A percentile compares a stretch with the other conserved stretches of the same genome.
Evolutionary conservation across 2,329 filamentous ascomycete species (phyloP).

Genomic region (Coleophoma eucalyptorum): DNA sequence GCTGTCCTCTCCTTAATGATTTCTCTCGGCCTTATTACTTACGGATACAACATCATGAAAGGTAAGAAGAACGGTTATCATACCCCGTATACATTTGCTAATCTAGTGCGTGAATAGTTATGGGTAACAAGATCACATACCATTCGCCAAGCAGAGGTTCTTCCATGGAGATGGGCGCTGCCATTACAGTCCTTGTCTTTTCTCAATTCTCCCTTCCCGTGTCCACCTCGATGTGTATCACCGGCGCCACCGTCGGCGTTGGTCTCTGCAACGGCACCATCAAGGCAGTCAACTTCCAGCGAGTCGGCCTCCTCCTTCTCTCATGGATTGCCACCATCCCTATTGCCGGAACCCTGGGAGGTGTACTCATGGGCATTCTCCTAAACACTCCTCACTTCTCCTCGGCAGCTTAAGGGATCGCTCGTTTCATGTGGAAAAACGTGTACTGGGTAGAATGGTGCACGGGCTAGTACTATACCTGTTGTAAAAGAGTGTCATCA

Average conservation of each 20-base stretch:
- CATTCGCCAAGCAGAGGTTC: conserved; percentile 55
- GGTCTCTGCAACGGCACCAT: conserved; percentile 71
- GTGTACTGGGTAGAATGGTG: no score
- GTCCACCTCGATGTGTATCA: conserved; percentile 77
- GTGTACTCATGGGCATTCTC: conserved; percentile 38
- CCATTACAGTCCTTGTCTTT: conserved; percentile 72
- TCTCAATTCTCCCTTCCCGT: conserved; percentile 73
- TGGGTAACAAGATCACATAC: conserved; percentile 79
- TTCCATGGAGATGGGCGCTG: conserved; percentile 78
- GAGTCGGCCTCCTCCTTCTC: conserved; percentile 62
- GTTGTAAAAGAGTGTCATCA: no score
- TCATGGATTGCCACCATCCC: conserved; percentile 65
- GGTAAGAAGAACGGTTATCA: conserved; percentile 39
- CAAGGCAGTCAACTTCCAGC: conserved; percentile 73
- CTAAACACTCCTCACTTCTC: conserved; percentile 48
- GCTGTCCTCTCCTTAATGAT: conserved; percentile 63
- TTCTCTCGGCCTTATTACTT: conserved; percentile 66
- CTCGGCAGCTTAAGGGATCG: not conserved
- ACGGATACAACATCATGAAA: conserved; percentile 84
- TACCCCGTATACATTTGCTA: conserved; percentile 13
- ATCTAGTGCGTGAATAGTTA: conserved; percentile 45
- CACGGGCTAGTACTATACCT: no score
- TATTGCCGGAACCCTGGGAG: conserved; percentile 23
- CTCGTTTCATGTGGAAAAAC: no score
- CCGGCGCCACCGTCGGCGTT: conserved; percentile 73